Evolutionary conservation across 345 rosid species (phyloP), one percentile per base, ranked within the genome.

Genomic region (rapeseed (Brassica napus)): DNA sequence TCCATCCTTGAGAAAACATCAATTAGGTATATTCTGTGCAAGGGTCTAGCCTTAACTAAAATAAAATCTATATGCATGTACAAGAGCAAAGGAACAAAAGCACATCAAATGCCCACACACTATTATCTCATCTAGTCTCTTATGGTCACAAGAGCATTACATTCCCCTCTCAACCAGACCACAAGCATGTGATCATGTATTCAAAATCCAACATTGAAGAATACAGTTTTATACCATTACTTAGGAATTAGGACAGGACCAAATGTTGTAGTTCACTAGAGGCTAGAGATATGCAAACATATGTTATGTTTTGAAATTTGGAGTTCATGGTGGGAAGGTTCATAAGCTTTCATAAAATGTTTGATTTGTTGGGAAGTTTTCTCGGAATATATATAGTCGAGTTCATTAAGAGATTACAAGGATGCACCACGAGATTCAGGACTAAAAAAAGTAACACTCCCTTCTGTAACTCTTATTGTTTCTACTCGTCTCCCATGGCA

Each of bases 401-500:
- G 34, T 28, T 49, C 58, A 79, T 52, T 59, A 21, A 15, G 39
- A 57, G 62, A 65, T 65, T 71, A 49, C 55, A 49, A 49, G 5
- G 18, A 49, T 12, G 7, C 18, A 49, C 55, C 55, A 14, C 16
- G 55, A 49, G 18, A n/a, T 49, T 49, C 18, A 49, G 55, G 55
- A 49, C 7, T 49, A 49, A 49, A 2, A 6, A 49, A 49, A 49
- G 55, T 49, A 47, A 26, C 2, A 23, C 31, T 59, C 63, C 9
- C 6, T 11, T 32, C 8, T 7, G 8, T 35, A 7, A 35, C 39
- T 6, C 39, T 35, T 35, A 5, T 18, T 18, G 12, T 54, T 54
- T 70, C 82, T 82, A 94, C 78, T 94, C 98, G 75, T 94, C 98
- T 68, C 79, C 97, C 92, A 89, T 83, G 65, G 98, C 97, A 62